Conservation (phyloP, 192 early-diverging fungal species). For the Coemansia sp. region DNA sequence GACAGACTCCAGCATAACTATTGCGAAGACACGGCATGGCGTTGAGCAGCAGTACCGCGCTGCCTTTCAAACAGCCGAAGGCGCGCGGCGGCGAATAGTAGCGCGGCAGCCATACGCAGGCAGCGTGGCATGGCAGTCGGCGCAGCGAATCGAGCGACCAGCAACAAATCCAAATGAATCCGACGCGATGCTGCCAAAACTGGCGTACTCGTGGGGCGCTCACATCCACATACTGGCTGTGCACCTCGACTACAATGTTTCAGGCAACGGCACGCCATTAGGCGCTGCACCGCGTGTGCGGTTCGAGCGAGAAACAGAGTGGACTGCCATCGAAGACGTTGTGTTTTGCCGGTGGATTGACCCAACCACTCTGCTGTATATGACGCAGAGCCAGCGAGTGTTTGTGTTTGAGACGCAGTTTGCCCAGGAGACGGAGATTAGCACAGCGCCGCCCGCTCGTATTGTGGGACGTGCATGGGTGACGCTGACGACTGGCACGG, state of each 20-base stretch:
- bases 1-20: slow-evolving; percentile 24
- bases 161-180: slow-evolving; percentile 29
- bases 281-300: slow-evolving; percentile 14
- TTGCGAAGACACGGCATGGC: slow-evolving; percentile 28
- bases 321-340: slow-evolving; percentile 46
- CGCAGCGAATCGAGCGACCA: slow-evolving; percentile 17
- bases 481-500: slow-evolving; percentile 47
- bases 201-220: slow-evolving; percentile 42
- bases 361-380: slow-evolving; percentile 28
- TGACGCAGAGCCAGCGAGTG: slow-evolving; percentile 48
- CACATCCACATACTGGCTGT: slow-evolving; percentile 17
- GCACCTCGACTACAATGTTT: slow-evolving; percentile 24
- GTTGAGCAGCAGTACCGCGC: slow-evolving; percentile 37
- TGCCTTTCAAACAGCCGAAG: slow-evolving; percentile 7
- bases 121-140: slow-evolving; percentile 46
- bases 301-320: slow-evolving; percentile 23
- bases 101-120: slow-evolving; percentile 43
- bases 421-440: slow-evolving; percentile 34
- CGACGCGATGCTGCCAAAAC: slow-evolving; percentile 20
- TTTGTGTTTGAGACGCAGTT: slow-evolving; percentile 46
- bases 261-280: slow-evolving; percentile 38
- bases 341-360: slow-evolving; percentile 51
- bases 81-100: slow-evolving; percentile 15
- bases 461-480: slow-evolving; percentile 44
- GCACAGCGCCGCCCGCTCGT: slow-evolving; percentile 33